Conservation (phyloP, 2,329 filamentous ascomycete genomes). For the Ophidiomyces ophidiicola region DNA sequence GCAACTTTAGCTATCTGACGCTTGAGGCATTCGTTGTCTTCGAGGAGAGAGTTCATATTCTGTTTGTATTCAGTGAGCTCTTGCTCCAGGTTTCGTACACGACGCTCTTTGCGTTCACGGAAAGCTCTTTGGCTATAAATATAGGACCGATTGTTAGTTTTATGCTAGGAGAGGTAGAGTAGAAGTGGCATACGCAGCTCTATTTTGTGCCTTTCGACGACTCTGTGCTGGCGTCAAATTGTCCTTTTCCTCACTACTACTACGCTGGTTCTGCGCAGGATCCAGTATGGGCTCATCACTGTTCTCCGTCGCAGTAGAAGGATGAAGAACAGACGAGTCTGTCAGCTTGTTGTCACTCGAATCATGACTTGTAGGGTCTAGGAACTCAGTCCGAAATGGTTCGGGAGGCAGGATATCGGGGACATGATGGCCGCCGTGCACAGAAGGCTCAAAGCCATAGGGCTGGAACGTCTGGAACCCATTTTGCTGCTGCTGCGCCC, state of each 20-base stretch:
- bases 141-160: slow-evolving; percentile 3
- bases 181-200: slow-evolving; percentile 50
- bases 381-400: not conserved
- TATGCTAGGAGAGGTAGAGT: not conserved
- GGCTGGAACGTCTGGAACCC: slow-evolving; percentile 6
- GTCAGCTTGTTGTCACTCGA: slow-evolving; percentile 8
- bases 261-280: slow-evolving; percentile 16
- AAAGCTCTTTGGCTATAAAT: slow-evolving; percentile 76
- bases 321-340: slow-evolving; percentile 3
- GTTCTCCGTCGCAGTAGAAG: slow-evolving; percentile 3
- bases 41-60: slow-evolving; percentile 56
- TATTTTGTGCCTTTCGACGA: slow-evolving; percentile 58
- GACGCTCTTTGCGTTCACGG: slow-evolving; percentile 86
- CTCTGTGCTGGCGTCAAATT: slow-evolving; percentile 42
- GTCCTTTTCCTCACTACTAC: slow-evolving; percentile 45
- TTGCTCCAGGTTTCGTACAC: slow-evolving; percentile 83
- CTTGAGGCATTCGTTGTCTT: slow-evolving; percentile 79
- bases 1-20: slow-evolving; percentile 69
- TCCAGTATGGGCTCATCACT: slow-evolving; percentile 5
- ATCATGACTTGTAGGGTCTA: slow-evolving; percentile 1
- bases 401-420: slow-evolving; percentile 4
- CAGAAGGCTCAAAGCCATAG: not conserved
- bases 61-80: slow-evolving; percentile 69
- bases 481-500: not conserved
- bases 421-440: slow-evolving; percentile 1